Base-by-base conservation (phyloP, 768 basidiomycete species). In the Dioszegia aurantiaca region DNA sequence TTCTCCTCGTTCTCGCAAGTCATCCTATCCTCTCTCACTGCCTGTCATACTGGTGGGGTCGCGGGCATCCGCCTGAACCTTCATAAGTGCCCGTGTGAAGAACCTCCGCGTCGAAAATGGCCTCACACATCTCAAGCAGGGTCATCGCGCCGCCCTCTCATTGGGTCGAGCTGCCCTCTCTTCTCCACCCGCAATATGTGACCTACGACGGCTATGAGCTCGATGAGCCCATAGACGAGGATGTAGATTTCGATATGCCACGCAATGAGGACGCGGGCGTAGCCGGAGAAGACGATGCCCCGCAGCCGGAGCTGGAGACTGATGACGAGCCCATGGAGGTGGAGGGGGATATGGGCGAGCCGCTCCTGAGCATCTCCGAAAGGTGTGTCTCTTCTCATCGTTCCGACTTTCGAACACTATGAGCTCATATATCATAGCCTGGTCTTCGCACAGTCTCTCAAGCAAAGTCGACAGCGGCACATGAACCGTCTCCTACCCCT, bases 401-500 rank as follows among this genome's bases (percentile, higher is more conserved):
- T 37, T 14, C 33, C 28, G 3, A 37, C 8, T 23, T 19, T 26
- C n/a, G n/a, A n/a, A n/a, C n/a, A 14, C 16, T 16, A 16, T 19
- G 2, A 44, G 39, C 24, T 24, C 17, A 53, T 11, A 27, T 6
- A 14, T 26, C 30, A 39, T 37, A 73, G 71, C 45, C 41, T 68
- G 28, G 64, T 68, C 1, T 43, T 70, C 0, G 60, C 47, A 0
- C 62, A 63, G 51, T 68, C 71, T 6, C 60, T 73, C 28, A 60
- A 40, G 12, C 64, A 65, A 44, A 67, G 64, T n/a, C 62, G 71
- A n/a, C 62, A 60, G 10, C 63, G 58, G 16, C 71, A 73, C 47
- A 55, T 70, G 27, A 56, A 60, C 8, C 61, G 63, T 9, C 67
- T 73, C n/a, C 49, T 73, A 23, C 71, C 71, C 3, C 66, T 65